Evolutionary conservation across 306 rosid genomes (phyloP), one percentile per base, ranked within the genome.

Genomic region (Quercus variabilis): DNA sequence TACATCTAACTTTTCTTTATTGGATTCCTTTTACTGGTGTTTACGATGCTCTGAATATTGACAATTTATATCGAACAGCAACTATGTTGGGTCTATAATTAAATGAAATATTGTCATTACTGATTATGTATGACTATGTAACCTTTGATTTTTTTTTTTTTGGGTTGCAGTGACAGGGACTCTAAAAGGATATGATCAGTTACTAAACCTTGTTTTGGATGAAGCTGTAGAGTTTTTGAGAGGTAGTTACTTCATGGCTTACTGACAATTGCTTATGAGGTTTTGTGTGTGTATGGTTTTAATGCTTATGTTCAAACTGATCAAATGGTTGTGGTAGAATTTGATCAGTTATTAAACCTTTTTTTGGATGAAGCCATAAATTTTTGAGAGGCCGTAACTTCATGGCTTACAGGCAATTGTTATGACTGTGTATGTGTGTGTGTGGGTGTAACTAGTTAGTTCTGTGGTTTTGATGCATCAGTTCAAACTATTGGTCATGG

Each of bases 141-240:
- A 18, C 25, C 4, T 70, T 71, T 26, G 28, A 1, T 26, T 23
- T n/a, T 33, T 78, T 71, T 35, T 10, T 26, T 28, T 72, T 73
- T 71, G 78, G 62, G 23, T 83, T 30, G 17, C 85, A 91, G 95
- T 95, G 64, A 95, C 97, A 41, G 99, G 99, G 54, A 95, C 98
- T 78, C 86, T 95, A 2, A 95, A 95, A 88, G 99, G 98, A 73
- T 95, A 95, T 80, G 99, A 95, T 80, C 99, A 95, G 87, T 84
- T 95, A 75, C 91, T 95, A 43, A 95, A 95, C 82, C 99, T 95
- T 79, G 98, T 95, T 52, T 83, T 95, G 23, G 99, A 95, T 70
- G 99, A 95, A 87, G 96, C 98, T 23, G 80, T 93, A 12, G 99
- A 95, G 83, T 95, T 91, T 87, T 72, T 91, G 12, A 89, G 99